phyloP scores from a whole-genome alignment of 371 early-diverging fungal species.

The Quaeritorhiza haematococci region DNA sequence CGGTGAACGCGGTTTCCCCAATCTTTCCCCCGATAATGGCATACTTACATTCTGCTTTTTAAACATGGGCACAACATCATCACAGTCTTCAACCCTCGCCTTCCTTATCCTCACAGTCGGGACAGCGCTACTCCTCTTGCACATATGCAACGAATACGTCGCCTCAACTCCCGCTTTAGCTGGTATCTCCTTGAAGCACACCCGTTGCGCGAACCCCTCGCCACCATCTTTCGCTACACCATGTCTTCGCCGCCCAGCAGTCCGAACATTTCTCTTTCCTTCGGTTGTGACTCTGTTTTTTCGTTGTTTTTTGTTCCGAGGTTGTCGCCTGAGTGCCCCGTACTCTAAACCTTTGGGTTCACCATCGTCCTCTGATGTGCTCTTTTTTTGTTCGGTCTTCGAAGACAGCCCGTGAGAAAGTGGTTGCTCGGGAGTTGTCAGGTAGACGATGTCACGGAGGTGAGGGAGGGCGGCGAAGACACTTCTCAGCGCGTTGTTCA shows the following conservation, averaged over 20 bases:
- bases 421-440: slow-evolving; percentile 21
- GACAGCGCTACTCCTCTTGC: slow-evolving; percentile 25
- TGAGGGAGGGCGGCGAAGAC: slow-evolving; percentile 23
- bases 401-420: too few relatives aligned
- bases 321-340: slow-evolving; percentile 2
- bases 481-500: slow-evolving; percentile 25
- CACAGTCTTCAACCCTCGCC: slow-evolving; percentile 47
- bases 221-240: background rate
- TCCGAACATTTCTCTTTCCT: background rate
- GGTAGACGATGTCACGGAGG: slow-evolving; percentile 30
- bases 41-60: slow-evolving; percentile 29
- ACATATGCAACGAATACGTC: slow-evolving; percentile 31
- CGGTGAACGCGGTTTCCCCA: background rate
- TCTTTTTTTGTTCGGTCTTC: background rate
- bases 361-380: too few relatives aligned
- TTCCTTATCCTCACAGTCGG: slow-evolving; percentile 31
- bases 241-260: background rate
- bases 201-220: background rate
- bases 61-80: slow-evolving; percentile 48
- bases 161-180: slow-evolving; percentile 8
- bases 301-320: background rate
- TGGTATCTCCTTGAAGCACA: slow-evolving; percentile 30
- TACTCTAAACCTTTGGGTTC: too few relatives aligned
- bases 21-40: background rate
- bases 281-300: background rate